phyloP scores from a whole-genome alignment of 164 flowering plant genomes.

The Amborella trichopoda region DNA sequence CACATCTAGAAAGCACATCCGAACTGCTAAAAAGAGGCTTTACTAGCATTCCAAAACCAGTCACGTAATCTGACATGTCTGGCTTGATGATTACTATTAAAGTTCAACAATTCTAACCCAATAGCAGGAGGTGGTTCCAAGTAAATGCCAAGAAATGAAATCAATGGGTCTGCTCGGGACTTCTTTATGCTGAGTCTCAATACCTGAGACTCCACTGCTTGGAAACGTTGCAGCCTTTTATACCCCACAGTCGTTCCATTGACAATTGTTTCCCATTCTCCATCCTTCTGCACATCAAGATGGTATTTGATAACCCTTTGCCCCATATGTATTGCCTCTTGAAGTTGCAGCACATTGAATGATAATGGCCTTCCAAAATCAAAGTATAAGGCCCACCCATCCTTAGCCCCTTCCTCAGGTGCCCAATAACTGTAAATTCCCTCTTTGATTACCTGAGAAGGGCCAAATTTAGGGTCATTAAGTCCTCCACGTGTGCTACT shows the following conservation, averaged over 20 bases:
- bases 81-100: no score
- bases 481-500: conserved; percentile 58
- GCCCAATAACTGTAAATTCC: conserved; percentile 75
- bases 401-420: conserved; percentile 42
- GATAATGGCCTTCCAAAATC: conserved; percentile 26
- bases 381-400: conserved; percentile 40
- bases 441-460: conserved; percentile 43
- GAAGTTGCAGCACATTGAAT: conserved; percentile 69
- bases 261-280: conserved; percentile 35
- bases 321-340: conserved; percentile 94
- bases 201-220: conserved; percentile 22
- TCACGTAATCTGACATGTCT: no score
- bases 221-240: conserved; percentile 49
- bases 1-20: no score
- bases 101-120: no score
- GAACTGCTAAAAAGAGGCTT: no score
- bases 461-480: conserved; percentile 23
- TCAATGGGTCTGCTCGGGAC: conserved; percentile 63
- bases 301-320: conserved; percentile 58
- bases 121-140: conserved; percentile 36
- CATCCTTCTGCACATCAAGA: conserved; percentile 37
- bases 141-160: conserved; percentile 55
- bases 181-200: conserved; percentile 54
- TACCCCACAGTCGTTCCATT: conserved; percentile 82
- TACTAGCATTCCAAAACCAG: no score